Conservation (phyloP, 768 basidiomycete genomes). For the Lactifluus subvellereus region DNA sequence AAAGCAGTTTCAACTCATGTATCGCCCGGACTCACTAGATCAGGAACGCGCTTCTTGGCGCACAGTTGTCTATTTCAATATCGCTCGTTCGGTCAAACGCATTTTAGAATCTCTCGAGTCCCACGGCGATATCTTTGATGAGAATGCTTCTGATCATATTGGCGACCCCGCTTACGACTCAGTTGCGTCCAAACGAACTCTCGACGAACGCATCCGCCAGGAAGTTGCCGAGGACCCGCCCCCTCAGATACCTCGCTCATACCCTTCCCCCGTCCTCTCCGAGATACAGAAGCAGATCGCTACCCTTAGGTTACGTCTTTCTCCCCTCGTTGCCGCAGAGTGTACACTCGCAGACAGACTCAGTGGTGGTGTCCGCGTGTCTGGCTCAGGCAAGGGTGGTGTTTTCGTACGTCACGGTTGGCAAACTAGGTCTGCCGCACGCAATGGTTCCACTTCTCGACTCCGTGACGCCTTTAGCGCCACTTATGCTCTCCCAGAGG, state of each 20-base stretch:
- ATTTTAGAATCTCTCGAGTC: conserved; percentile 33
- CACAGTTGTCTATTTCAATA: conserved; percentile 77
- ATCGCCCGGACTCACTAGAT: conserved; percentile 64
- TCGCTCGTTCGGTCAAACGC: conserved; percentile 40
- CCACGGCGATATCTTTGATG: conserved; percentile 24
- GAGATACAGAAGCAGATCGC: conserved; percentile 24
- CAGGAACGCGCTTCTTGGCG: conserved; percentile 70
- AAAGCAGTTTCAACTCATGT: conserved; percentile 79
- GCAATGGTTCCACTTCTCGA: conserved; percentile 27
- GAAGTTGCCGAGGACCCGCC: background rate
- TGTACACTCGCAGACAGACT: conserved; percentile 61
- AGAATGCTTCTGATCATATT: background rate
- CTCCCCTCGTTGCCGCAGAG: conserved; percentile 57
- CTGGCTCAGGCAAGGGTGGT: conserved; percentile 69
- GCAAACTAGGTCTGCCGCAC: conserved; percentile 59
- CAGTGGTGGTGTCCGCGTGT: conserved; percentile 66
- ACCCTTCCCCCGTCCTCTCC: conserved; percentile 1
- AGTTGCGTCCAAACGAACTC: conserved; percentile 3
- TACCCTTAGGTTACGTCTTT: conserved; percentile 49
- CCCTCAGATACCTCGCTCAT: background rate
- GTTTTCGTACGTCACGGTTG: conserved; percentile 77
- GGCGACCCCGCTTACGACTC: conserved; percentile 7
- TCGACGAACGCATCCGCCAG: conserved; percentile 6
- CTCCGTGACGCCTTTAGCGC: conserved; percentile 11
- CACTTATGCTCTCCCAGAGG: background rate